These are phyloP conservation scores for Tricholoma bakamatsutake DNA, from an alignment of 768 basidiomycete species.

Conservation along the genomic window DNA sequence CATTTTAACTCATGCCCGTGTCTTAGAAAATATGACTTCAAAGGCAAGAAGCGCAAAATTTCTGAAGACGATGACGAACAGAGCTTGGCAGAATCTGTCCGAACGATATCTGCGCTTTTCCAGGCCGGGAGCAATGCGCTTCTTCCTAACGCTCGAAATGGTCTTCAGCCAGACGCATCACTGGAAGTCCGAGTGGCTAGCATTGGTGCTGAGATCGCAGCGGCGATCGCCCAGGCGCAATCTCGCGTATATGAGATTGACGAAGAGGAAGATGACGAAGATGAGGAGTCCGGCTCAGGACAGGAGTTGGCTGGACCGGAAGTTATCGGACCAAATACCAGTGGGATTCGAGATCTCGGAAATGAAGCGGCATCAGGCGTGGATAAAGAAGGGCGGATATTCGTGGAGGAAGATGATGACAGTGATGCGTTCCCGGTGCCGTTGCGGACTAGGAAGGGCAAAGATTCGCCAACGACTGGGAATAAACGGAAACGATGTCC, in stretches of 20 bases:
- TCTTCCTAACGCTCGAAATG: constrained; percentile 19
- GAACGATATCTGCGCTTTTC: constrained; percentile 68
- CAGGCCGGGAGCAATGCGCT: constrained; percentile 37
- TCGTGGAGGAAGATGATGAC: constrained; percentile 57
- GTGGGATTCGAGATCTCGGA: constrained; percentile 49
- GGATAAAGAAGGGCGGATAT: constrained; percentile 19
- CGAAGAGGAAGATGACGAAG: constrained; percentile 44
- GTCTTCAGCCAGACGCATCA: constrained; percentile 35
- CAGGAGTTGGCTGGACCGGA: constrained; percentile 45
- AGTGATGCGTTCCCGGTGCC: constrained; percentile 72
- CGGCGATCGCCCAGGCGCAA: constrained; percentile 71
- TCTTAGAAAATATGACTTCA: constrained; percentile 70
- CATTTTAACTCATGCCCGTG: constrained; percentile 14
- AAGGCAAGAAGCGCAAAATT: constrained; percentile 60
- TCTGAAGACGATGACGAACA: constrained; percentile 50
- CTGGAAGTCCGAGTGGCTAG: constrained; percentile 66
- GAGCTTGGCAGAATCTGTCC: constrained; percentile 66
- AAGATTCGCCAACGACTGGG: constrained; percentile 45
- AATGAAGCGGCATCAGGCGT: constrained; percentile 20
- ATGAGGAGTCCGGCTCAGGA: constrained; percentile 44
- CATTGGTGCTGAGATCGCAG: constrained; percentile 76
- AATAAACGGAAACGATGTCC: constrained; percentile 60
- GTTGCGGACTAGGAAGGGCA: constrained; percentile 61
- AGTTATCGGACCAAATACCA: constrained; percentile 53
- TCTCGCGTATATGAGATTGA: constrained; percentile 52